Base-by-base conservation (phyloP, 2,329 filamentous ascomycete species). In the Pseudogymnoascus sp. region DNA sequence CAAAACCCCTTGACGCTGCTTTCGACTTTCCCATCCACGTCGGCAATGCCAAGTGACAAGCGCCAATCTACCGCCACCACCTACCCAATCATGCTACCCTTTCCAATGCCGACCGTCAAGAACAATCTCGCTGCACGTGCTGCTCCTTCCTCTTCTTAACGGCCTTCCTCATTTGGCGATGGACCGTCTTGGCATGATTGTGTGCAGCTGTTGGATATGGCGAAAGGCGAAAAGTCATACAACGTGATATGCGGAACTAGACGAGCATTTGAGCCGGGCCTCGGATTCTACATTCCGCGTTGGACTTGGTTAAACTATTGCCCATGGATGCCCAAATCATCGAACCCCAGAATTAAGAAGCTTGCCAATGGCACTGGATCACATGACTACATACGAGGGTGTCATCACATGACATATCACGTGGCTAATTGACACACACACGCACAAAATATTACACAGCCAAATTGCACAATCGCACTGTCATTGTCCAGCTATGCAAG, bases 81-180 rank as follows among this genome's bases (percentile, higher is more conserved):
- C 27, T 31, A 52, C 45, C 45, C 45, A 52, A 52, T 52, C 45
- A 52, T 10, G 25, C 13, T n/a, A 15, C 4, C 27, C n/a, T 9
- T 52, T 10, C 13, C n/a, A 31, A 52, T 52, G 45, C 45, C 45
- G 27, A 52, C 45, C 1, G 27, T 55, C 45, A 31, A 52, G 5
- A n/a, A 55, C 45, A 55, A 55, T 55, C 45, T 55, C n/a, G 25
- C 13, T 12, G 45, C 45, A 55, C 45, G 45, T 55, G 45, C 45
- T 55, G 13, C 45, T 55, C 45, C 45, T 55, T 48, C 27, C 45
- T 31, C n/a, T 55, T 33, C n/a, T 55, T 55, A 31, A 33, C n/a
- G n/a, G 45, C 45, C 45, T 55, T 55, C 45, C 45, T 31, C 27
- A 33, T 55, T 55, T 27, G 9, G 45, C 45, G 8, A 55, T 31